Evolutionary conservation across 129 eudicot genomes (phyloP).

Genomic region (Apium graveolens): DNA sequence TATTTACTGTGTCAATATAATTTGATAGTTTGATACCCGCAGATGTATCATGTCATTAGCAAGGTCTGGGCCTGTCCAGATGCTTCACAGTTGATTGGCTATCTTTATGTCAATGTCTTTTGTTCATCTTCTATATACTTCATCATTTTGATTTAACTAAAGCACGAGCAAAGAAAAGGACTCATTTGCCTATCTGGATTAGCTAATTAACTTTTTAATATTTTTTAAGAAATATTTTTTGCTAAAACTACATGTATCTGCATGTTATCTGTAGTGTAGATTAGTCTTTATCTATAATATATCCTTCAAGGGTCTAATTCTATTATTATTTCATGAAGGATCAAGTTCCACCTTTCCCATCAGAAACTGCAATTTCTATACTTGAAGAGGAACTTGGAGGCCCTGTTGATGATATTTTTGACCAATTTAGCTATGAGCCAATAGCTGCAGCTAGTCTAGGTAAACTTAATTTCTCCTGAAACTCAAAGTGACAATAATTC

Average conservation of each 20-base stretch:
- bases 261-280: neutral
- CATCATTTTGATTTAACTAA: neutral
- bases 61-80: neutral
- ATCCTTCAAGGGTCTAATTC: neutral
- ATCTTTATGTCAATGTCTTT: neutral
- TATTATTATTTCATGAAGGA: slow-evolving; percentile 47
- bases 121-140: neutral
- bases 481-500: slow-evolving; percentile 6
- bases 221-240: neutral
- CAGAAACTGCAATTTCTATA: slow-evolving; percentile 80
- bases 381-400: slow-evolving; percentile 94
- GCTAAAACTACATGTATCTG: neutral
- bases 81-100: neutral
- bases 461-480: slow-evolving; percentile 22
- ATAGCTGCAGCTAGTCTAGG: slow-evolving; percentile 99
- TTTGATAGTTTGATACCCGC: neutral
- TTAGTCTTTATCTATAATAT: neutral
- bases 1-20: neutral
- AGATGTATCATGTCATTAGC: neutral
- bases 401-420: slow-evolving; percentile 64
- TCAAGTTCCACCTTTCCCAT: slow-evolving; percentile 99
- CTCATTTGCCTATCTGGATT: neutral
- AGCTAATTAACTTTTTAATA: neutral
- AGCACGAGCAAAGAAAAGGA: neutral
- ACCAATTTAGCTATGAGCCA: slow-evolving; percentile 82